Percentiles rank a stretch among this genome's conserved stretches.
Conservation (phyloP, 305 asterid genomes). For the Solanum aculeatissimum region DNA sequence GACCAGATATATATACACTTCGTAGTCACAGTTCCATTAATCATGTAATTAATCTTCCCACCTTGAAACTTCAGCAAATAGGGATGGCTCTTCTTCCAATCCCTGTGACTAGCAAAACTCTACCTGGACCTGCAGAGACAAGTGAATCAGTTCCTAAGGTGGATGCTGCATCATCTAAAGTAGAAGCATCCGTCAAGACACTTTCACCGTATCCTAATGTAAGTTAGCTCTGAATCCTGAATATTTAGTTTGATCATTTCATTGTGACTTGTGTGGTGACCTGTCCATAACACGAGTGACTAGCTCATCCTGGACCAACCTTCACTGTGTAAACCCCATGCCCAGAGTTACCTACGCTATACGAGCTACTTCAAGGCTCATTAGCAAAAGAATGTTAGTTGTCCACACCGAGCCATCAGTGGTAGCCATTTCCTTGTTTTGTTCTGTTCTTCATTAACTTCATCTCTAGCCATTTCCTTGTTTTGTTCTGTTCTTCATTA, state of each 20-base stretch:
- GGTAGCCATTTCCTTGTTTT: background rate
- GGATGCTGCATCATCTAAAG: conserved; percentile 6
- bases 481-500: too few relatives aligned
- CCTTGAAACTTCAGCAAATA: conserved; percentile 43
- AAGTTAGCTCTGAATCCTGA: conserved; percentile 6
- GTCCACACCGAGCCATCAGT: background rate
- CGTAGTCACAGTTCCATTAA: background rate
- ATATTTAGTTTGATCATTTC: background rate
- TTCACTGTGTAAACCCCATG: background rate
- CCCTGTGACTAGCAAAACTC: conserved; percentile 39
- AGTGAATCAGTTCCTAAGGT: conserved; percentile 16
- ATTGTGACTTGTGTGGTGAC: background rate
- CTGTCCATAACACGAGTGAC: background rate
- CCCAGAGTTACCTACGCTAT: background rate
- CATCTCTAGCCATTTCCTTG: background rate
- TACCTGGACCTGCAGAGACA: conserved; percentile 50
- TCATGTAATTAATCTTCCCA: background rate
- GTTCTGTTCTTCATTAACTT: too few relatives aligned
- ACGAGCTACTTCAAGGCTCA: background rate
- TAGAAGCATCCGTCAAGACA: conserved; percentile 14
- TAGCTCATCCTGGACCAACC: background rate
- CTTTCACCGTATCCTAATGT: conserved; percentile 90
- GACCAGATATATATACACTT: background rate
- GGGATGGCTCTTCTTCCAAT: conserved; percentile 84
- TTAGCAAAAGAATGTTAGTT: background rate